Conservation (phyloP, 2,329 filamentous ascomycete species). For the Diaporthe vaccinii region DNA sequence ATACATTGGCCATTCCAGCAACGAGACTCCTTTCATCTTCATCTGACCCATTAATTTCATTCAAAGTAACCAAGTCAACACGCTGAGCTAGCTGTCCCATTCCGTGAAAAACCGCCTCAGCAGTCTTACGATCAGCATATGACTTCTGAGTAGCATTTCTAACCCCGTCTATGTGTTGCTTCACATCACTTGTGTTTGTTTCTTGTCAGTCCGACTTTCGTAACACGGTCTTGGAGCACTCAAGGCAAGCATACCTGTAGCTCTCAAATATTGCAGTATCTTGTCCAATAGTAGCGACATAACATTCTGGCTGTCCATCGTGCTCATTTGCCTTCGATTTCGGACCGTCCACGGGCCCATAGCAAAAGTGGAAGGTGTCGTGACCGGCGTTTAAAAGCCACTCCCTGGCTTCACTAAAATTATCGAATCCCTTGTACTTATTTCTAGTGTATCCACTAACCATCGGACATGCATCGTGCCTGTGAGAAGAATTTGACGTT, state of each 20-base stretch:
- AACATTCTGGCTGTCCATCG: background rate
- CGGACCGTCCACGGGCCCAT: background rate
- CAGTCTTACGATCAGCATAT: background rate
- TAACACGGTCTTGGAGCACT: no score
- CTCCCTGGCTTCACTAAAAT: background rate
- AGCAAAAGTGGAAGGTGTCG: background rate
- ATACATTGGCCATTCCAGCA: background rate
- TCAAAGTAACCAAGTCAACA: no score
- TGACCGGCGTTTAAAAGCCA: background rate
- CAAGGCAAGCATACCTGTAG: background rate
- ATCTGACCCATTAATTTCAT: no score
- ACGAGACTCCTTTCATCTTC: background rate
- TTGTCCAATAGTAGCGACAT: background rate
- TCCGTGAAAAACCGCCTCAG: background rate
- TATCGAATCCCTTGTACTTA: background rate
- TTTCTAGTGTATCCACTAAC: background rate
- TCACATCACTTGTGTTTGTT: background rate
- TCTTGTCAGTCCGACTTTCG: background rate
- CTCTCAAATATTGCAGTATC: background rate
- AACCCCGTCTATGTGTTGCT: background rate
- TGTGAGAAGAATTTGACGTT: background rate
- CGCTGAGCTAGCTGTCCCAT: background rate
- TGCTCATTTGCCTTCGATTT: background rate
- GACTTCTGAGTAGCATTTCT: background rate
- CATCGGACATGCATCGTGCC: background rate